Conservation (phyloP, 805 yeast species). For the Zygoascus flipseniorum region DNA sequence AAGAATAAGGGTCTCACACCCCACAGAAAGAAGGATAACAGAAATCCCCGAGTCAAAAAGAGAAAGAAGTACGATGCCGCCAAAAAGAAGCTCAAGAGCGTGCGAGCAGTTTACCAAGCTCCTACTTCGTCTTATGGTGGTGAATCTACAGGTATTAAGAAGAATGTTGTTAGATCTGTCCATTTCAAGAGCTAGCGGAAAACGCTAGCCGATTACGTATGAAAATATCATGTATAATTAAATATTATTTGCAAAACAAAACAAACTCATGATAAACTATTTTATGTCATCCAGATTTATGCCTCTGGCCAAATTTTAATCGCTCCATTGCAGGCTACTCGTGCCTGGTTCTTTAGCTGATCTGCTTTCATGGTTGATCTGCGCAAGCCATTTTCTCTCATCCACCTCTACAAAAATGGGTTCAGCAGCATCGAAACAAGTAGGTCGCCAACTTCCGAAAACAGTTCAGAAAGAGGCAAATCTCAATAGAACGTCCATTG, state of each 20-base stretch:
- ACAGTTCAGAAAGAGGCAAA: background rate
- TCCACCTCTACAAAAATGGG: background rate
- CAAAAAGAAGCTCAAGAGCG: conserved; percentile 83
- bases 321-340: too few relatives aligned
- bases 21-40: conserved; percentile 82
- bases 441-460: background rate
- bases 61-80: conserved; percentile 94
- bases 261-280: too few relatives aligned
- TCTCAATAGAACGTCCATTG: background rate
- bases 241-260: too few relatives aligned
- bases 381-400: too few relatives aligned
- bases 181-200: conserved; percentile 36
- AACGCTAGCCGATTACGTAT: too few relatives aligned
- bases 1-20: conserved; percentile 96
- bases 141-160: conserved; percentile 95
- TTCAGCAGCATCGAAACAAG: background rate
- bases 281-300: too few relatives aligned
- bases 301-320: too few relatives aligned
- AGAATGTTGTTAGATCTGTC: conserved; percentile 82
- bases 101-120: conserved; percentile 76
- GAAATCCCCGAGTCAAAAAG: conserved; percentile 97
- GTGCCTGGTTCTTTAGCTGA: too few relatives aligned
- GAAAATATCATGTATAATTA: too few relatives aligned
- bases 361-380: too few relatives aligned
- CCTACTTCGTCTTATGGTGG: conserved; percentile 81